These are phyloP conservation scores for Stellera chamaejasme DNA, from an alignment of 345 rosid species.

Conservation along the genomic window DNA sequence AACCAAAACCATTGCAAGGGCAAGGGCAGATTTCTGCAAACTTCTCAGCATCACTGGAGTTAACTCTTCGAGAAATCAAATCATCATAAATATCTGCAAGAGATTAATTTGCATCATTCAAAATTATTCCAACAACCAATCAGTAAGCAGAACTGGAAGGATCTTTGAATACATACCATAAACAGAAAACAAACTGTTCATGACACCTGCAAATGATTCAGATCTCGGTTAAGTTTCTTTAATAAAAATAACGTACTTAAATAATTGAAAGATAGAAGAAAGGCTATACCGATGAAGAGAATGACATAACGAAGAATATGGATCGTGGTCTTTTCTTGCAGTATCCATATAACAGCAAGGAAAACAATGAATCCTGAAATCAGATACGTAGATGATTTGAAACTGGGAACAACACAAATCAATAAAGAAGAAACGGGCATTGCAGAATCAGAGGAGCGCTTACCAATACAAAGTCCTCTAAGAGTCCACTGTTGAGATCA, in stretches of 20 bases:
- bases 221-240: conserved; percentile 11
- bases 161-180: conserved; percentile 43
- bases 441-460: conserved; percentile 13
- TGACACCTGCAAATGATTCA: conserved; percentile 61
- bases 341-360: conserved; percentile 72
- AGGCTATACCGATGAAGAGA: conserved; percentile 76
- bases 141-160: conserved; percentile 2
- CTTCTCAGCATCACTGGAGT: conserved; percentile 96
- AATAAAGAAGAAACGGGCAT: conserved; percentile 2
- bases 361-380: conserved; percentile 77
- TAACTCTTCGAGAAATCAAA: conserved; percentile 81
- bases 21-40: conserved; percentile 96
- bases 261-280: conserved; percentile 4
- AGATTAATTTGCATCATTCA: conserved; percentile 8
- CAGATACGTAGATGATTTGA: conserved; percentile 2
- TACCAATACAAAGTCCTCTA: conserved; percentile 88
- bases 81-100: conserved; percentile 84
- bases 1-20: conserved; percentile 86
- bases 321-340: conserved; percentile 76
- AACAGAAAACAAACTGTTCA: conserved; percentile 97
- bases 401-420: conserved; percentile 5
- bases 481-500: conserved; percentile 78
- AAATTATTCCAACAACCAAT: conserved; percentile 2
- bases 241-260: neutral
- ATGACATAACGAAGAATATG: conserved; percentile 83